These are phyloP conservation scores for Penstemon eatonii DNA, from an alignment of 257 asterid species.

Conservation along the genomic window DNA sequence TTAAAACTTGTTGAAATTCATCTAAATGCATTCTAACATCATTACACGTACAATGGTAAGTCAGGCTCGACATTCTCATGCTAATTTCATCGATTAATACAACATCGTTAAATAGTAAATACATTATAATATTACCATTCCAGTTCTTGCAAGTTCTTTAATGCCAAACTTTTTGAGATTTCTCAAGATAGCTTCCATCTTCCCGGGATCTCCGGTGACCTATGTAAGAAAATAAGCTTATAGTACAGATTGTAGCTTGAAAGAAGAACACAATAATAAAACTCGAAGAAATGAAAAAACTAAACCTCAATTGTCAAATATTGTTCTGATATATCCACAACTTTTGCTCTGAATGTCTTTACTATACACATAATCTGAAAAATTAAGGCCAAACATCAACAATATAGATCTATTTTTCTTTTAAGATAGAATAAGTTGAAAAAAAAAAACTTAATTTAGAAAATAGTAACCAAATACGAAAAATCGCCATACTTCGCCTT, in stretches of 20 bases:
- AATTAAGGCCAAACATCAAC: slow-evolving; percentile 29
- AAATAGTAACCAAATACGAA: background rate
- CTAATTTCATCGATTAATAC: slow-evolving; percentile 17
- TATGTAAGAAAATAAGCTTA: slow-evolving; percentile 30
- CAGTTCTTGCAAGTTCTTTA: slow-evolving; percentile 83
- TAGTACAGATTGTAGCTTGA: slow-evolving; percentile 8
- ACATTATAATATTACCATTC: slow-evolving; percentile 51
- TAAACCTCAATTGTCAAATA: slow-evolving; percentile 76
- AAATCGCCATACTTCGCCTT: slow-evolving; percentile 56
- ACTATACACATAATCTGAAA: slow-evolving; percentile 77
- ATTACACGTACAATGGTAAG: background rate
- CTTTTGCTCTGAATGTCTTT: slow-evolving; percentile 73
- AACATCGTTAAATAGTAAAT: slow-evolving; percentile 10
- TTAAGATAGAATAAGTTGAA: slow-evolving; percentile 2
- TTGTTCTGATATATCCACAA: slow-evolving; percentile 79
- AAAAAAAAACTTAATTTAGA: slow-evolving; percentile 9
- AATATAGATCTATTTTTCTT: slow-evolving; percentile 2
- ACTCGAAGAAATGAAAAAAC: slow-evolving; percentile 11
- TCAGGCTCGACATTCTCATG: slow-evolving; percentile 17
- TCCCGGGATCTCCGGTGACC: slow-evolving; percentile 98
- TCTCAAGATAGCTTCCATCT: slow-evolving; percentile 75
- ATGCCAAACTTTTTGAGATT: slow-evolving; percentile 79
- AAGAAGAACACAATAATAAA: slow-evolving; percentile 26
- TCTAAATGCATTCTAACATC: too few relatives aligned
- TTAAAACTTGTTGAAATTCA: too few relatives aligned